Evolutionary conservation across 75 land plant species (phyloP).

Genomic region (Larix kaempferi): DNA sequence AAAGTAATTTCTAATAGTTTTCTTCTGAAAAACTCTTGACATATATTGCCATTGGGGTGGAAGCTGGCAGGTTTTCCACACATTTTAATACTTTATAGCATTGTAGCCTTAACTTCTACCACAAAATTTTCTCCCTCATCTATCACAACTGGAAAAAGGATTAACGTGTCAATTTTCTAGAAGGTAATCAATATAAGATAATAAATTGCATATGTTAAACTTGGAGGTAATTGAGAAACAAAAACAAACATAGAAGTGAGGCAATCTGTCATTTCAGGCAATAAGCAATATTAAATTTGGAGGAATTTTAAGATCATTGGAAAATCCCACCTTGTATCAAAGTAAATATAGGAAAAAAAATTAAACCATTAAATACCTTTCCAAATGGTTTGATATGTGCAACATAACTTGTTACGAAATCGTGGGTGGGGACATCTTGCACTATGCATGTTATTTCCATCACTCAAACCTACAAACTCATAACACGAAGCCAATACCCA

Average conservation of each 20-base stretch:
- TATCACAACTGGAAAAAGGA: conserved; percentile 55
- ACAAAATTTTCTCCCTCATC: conserved; percentile 75
- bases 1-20: not conserved
- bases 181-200: conserved; percentile 1
- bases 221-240: not conserved
- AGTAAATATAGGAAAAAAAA: too few species aligned
- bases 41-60: not conserved
- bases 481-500: too few species aligned
- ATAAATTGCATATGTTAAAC: not conserved
- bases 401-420: too few species aligned
- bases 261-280: too few species aligned
- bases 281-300: too few species aligned
- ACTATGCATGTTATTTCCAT: too few species aligned
- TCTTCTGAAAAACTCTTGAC: not conserved
- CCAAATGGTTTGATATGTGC: too few species aligned
- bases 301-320: too few species aligned
- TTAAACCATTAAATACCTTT: too few species aligned
- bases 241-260: not conserved
- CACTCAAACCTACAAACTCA: too few species aligned
- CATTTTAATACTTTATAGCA: conserved; percentile 77
- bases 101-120: conserved; percentile 62
- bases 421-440: too few species aligned
- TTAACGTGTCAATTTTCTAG: conserved; percentile 26
- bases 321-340: too few species aligned
- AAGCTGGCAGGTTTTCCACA: conserved; percentile 19